Percentiles rank a stretch among this genome's conserved stretches.
Evolutionary conservation across 2,329 filamentous ascomycete species (phyloP).

Genomic region (Colletotrichum sidae): DNA sequence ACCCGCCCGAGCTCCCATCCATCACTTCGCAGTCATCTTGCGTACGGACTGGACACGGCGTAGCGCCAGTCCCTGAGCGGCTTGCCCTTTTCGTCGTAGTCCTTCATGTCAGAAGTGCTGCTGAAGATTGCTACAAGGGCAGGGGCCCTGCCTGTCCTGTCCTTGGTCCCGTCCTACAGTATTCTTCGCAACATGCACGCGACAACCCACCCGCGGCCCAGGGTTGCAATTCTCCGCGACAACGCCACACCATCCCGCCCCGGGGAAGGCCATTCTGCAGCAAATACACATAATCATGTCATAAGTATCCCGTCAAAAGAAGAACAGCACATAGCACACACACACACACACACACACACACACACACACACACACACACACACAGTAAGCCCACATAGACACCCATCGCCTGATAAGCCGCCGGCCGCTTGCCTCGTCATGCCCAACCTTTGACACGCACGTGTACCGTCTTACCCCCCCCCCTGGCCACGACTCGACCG

Average conservation of each 20-base stretch:
- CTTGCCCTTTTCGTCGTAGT: too few relatives aligned
- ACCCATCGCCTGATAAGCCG: constrained; percentile 14
- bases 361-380: not conserved
- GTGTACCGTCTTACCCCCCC: not conserved
- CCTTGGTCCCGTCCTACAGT: too few relatives aligned
- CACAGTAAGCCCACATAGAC: too few relatives aligned
- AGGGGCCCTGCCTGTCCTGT: too few relatives aligned
- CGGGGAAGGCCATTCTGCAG: constrained; percentile 25
- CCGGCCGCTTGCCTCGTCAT: constrained; percentile 7
- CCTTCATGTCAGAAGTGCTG: too few relatives aligned
- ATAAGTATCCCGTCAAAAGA: constrained; percentile 24
- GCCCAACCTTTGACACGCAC: not conserved
- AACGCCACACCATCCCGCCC: constrained; percentile 9
- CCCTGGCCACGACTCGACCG: not conserved
- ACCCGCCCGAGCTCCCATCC: constrained; percentile 7
- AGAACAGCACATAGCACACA: constrained; percentile 9
- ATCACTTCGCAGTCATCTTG: not conserved
- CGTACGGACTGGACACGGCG: too few relatives aligned
- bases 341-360: too few relatives aligned
- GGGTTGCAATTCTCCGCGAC: constrained; percentile 35
- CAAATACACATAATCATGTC: constrained; percentile 29
- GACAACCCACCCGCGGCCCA: not conserved
- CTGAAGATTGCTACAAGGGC: too few relatives aligned
- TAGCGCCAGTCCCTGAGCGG: too few relatives aligned
- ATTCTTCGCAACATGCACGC: too few relatives aligned